Base-by-base conservation (phyloP, 371 early-diverging fungal genomes). In the Aphelidium insulamus region DNA sequence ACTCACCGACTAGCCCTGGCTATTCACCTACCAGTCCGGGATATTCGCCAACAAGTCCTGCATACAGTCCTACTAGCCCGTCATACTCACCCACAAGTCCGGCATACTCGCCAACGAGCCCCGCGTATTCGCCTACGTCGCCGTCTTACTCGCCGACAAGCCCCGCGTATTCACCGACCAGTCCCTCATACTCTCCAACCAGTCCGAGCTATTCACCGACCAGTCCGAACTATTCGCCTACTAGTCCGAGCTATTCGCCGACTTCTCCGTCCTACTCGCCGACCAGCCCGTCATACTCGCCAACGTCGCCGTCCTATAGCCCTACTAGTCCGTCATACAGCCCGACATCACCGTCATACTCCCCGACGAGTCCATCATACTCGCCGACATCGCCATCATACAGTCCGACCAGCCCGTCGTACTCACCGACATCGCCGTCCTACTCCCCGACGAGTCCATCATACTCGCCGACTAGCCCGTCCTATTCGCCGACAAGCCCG, bases 361-460 rank as follows among this genome's bases (percentile, higher is more conserved):
- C 38, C 12, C 49, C 50, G 10, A 41, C 42, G 0, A 23, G 28
- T 9, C 41, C 44, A 9, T 37, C 45, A 5, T 64, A 64, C 40
- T 45, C 44, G 26, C 59, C 69, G 10, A 63, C 66, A n/a, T 57
- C 62, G 21, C 77, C 80, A 1, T 48, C 53, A 7, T 72, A 63
- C 39, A 36, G 48, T 27, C 72, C 77, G 9, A 66, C 70, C 7
- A 69, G 69, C 17, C 59, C 62, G 6, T 37, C 46, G 24, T 65
- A 72, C 45, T 69, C 74, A 4, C 90, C 91, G 14, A 74, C 79
- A 2, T 67, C 67, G 2, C 87, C 84, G 14, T 62, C 65, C 8
- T 90, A 87, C 49, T 72, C 66, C 1, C 80, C 84, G 3, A 76
- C 78, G 0, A 62, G 66, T 26, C 84, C 57, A 1, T 50, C 44